phyloP scores from a whole-genome alignment of 352 stramenopile species.

The Pythium plurisporium region DNA sequence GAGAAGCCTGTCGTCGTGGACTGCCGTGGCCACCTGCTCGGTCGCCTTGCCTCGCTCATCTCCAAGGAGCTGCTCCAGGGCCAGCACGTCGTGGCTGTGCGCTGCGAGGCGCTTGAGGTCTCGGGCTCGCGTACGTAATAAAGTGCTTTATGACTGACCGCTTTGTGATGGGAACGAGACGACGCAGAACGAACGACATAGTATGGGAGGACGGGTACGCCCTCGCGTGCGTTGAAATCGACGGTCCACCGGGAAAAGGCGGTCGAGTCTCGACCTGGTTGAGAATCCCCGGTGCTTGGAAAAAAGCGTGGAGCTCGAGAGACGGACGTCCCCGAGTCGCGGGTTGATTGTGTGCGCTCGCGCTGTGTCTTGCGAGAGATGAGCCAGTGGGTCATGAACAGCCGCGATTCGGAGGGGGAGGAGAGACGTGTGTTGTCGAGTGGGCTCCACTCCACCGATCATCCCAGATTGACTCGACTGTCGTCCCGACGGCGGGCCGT shows the following conservation, averaged over 20 bases:
- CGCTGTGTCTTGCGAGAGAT: too few species aligned
- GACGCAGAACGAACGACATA: slow-evolving; percentile 11
- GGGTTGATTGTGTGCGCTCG: too few species aligned
- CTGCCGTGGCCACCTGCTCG: slow-evolving; percentile 97
- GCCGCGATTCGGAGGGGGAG: slow-evolving; percentile 9
- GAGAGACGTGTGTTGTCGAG: too few species aligned
- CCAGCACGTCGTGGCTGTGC: slow-evolving; percentile 97
- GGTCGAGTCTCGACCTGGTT: background rate
- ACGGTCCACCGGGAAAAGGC: background rate
- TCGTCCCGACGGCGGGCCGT: background rate
- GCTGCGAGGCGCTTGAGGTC: slow-evolving; percentile 98
- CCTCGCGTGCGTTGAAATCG: background rate
- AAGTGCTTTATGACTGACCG: background rate
- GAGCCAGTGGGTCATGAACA: too few species aligned
- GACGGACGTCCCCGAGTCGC: too few species aligned
- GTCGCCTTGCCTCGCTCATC: slow-evolving; percentile 97
- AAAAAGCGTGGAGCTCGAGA: background rate
- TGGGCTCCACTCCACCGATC: too few species aligned
- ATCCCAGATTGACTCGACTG: background rate
- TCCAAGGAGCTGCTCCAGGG: slow-evolving; percentile 99
- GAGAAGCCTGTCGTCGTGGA: slow-evolving; percentile 97
- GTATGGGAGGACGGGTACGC: slow-evolving; percentile 16
- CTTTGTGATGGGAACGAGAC: slow-evolving; percentile 10
- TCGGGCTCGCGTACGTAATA: slow-evolving; percentile 94
- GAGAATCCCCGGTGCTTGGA: background rate